These are phyloP conservation scores for Eimeria maxima DNA, from an alignment of 169 alveolate genomes.

Conservation along the genomic window DNA sequence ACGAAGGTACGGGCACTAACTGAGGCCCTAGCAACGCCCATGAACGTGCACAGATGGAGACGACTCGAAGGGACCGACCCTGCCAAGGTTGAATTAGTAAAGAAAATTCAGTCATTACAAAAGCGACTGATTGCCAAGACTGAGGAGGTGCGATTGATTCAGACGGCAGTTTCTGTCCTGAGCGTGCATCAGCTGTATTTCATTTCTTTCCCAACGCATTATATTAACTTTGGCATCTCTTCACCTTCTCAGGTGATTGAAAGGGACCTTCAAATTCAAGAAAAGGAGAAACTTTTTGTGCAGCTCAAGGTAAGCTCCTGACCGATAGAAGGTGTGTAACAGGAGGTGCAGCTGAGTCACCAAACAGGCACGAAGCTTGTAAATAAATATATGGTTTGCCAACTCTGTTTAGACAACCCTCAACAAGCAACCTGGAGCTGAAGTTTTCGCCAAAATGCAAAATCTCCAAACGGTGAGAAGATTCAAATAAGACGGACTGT, in stretches of 20 bases:
- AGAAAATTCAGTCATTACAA: slow-evolving; percentile 94
- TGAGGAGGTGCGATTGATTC: slow-evolving; percentile 91
- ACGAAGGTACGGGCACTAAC: slow-evolving; percentile 95
- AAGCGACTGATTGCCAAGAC: slow-evolving; percentile 96
- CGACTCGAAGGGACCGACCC: slow-evolving; percentile 96
- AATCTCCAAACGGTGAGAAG: slow-evolving; percentile 30
- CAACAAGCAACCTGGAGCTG: slow-evolving; percentile 59
- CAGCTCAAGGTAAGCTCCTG: slow-evolving; percentile 90
- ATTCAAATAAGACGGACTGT: background rate
- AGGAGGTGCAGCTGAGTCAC: background rate
- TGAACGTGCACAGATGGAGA: slow-evolving; percentile 97
- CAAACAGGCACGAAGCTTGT: background rate
- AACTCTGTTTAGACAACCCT: background rate
- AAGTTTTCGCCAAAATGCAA: slow-evolving; percentile 25
- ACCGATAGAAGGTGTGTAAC: background rate
- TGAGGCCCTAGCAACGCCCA: slow-evolving; percentile 96
- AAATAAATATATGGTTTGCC: background rate
- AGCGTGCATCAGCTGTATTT: background rate
- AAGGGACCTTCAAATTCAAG: slow-evolving; percentile 94
- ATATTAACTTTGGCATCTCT: background rate
- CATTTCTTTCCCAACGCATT: background rate
- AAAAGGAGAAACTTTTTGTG: slow-evolving; percentile 95
- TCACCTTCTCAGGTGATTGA: slow-evolving; percentile 87
- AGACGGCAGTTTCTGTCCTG: no score
- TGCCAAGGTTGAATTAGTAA: slow-evolving; percentile 94